phyloP scores from a whole-genome alignment of 2,329 filamentous ascomycete genomes.

The Hymenoscyphus fraxineus region DNA sequence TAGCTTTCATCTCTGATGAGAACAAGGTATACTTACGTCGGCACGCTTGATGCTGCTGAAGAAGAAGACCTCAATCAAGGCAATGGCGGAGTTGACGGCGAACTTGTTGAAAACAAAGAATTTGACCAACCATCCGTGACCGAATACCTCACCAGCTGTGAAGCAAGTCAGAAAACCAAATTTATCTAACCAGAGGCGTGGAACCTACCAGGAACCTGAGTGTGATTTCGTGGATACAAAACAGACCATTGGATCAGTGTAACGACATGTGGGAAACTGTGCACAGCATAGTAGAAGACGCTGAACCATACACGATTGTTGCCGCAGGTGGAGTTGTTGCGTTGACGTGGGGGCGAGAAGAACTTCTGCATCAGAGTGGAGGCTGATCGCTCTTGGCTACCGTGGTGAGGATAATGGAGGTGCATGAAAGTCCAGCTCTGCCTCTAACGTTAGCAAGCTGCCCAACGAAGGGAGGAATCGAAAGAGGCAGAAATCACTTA shows the following conservation, averaged over 20 bases:
- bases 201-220: slow-evolving; percentile 23
- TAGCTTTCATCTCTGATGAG: slow-evolving; percentile 11
- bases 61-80: slow-evolving; percentile 33
- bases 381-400: slow-evolving; percentile 14
- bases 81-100: slow-evolving; percentile 29
- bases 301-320: slow-evolving; percentile 32
- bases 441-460: not conserved
- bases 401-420: slow-evolving; percentile 32
- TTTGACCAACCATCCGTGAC: slow-evolving; percentile 20
- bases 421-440: slow-evolving; percentile 36
- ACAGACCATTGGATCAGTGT: slow-evolving; percentile 33
- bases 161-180: slow-evolving; percentile 11
- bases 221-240: slow-evolving; percentile 26
- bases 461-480: not conserved
- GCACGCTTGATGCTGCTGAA: slow-evolving; percentile 33
- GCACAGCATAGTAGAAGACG: slow-evolving; percentile 33
- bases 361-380: slow-evolving; percentile 22
- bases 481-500: slow-evolving; percentile 21
- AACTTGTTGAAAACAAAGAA: slow-evolving; percentile 32
- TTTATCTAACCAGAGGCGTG: not conserved
- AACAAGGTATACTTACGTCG: slow-evolving; percentile 25
- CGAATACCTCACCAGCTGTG: slow-evolving; percentile 24
- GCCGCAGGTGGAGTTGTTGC: slow-evolving; percentile 13
- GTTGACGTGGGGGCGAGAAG: slow-evolving; percentile 29
- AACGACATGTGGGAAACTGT: slow-evolving; percentile 32